Evolutionary conservation across 352 stramenopile genomes (phyloP).

Genomic region (Pythium rhizo-oryzae): DNA sequence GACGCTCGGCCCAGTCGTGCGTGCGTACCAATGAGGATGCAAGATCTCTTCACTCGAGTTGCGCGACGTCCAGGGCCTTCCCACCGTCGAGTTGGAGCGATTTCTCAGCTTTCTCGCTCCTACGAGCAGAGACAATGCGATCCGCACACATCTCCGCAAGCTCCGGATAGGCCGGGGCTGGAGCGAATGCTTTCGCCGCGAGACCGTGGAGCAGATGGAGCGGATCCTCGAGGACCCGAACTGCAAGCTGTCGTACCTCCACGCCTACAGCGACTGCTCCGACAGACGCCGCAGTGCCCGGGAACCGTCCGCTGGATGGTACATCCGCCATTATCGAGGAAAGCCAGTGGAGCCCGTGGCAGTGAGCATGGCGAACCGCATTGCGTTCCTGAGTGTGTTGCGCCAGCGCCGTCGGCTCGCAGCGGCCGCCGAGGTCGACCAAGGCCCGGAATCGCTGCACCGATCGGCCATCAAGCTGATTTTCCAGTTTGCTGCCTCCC

Average conservation of each 20-base stretch:
- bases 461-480: no score
- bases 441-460: no score
- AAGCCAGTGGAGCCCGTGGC: background rate
- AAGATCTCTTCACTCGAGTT: constrained; percentile 8
- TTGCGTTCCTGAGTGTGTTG: constrained; percentile 1
- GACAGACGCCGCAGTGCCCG: background rate
- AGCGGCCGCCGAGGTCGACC: no score
- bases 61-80: constrained; percentile 2
- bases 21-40: constrained; percentile 1
- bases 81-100: background rate
- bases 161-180: background rate
- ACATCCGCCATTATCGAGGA: constrained; percentile 1
- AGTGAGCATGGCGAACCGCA: background rate
- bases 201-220: background rate
- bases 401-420: no score
- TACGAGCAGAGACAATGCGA: background rate
- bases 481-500: no score
- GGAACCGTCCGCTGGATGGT: background rate
- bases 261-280: background rate
- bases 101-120: constrained; percentile 4
- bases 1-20: constrained; percentile 1
- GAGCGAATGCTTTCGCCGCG: background rate
- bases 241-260: background rate
- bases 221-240: constrained; percentile 1
- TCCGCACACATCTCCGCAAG: background rate